A percentile compares a stretch with the other conserved stretches of the same genome.
Conservation (phyloP, 805 yeast genomes). For the Torulaspora franciscae region DNA sequence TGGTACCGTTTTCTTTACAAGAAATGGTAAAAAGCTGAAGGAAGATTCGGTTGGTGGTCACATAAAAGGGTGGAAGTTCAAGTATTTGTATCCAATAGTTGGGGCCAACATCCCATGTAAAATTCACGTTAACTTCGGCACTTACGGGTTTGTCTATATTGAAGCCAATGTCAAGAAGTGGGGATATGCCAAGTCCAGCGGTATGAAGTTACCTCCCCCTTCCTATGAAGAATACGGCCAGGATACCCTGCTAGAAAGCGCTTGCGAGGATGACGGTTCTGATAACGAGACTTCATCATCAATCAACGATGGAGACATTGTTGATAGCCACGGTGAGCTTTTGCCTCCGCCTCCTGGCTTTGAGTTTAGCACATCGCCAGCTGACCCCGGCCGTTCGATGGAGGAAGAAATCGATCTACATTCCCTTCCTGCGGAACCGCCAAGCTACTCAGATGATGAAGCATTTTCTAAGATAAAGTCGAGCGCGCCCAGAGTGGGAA, state of each 20-base stretch:
- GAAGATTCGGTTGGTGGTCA: slow-evolving; percentile 83
- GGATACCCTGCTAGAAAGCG: slow-evolving; percentile 69
- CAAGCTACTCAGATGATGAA: slow-evolving; percentile 34
- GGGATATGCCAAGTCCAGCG: slow-evolving; percentile 92
- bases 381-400: slow-evolving; percentile 2
- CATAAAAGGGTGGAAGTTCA: slow-evolving; percentile 62
- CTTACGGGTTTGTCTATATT: slow-evolving; percentile 80
- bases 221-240: slow-evolving; percentile 75
- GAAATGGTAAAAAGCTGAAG: slow-evolving; percentile 84
- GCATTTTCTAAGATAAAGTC: slow-evolving; percentile 1
- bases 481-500: slow-evolving; percentile 8
- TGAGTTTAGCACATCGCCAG: slow-evolving; percentile 32
- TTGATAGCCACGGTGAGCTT: slow-evolving; percentile 29
- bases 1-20: slow-evolving; percentile 87
- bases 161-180: slow-evolving; percentile 92
- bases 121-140: slow-evolving; percentile 86
- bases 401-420: slow-evolving; percentile 35
- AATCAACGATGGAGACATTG: slow-evolving; percentile 25
- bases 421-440: slow-evolving; percentile 38
- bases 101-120: slow-evolving; percentile 82
- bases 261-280: slow-evolving; percentile 46
- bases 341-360: slow-evolving; percentile 39
- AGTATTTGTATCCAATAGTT: slow-evolving; percentile 75
- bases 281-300: slow-evolving; percentile 33
- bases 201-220: slow-evolving; percentile 89